phyloP scores from a whole-genome alignment of 331 rosid genomes.

The Arachis monticola region DNA sequence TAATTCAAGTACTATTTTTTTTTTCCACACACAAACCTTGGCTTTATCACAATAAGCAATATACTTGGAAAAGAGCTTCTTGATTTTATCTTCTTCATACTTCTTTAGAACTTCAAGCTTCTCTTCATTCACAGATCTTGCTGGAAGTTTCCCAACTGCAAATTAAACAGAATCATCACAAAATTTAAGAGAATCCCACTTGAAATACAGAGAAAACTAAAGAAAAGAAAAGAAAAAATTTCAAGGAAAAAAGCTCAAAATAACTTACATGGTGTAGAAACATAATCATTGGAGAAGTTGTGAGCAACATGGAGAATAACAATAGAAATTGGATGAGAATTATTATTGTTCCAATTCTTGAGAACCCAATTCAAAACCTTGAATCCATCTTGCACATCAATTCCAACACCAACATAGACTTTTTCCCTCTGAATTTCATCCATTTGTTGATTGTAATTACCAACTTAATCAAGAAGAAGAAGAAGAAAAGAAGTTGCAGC shows the following conservation, averaged over 20 bases:
- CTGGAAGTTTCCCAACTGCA: conserved; percentile 90
- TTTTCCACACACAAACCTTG: conserved; percentile 22
- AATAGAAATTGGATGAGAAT: conserved; percentile 64
- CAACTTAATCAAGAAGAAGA: conserved; percentile 22
- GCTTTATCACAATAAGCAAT: conserved; percentile 71
- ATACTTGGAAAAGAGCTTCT: conserved; percentile 58
- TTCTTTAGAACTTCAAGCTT: conserved; percentile 56
- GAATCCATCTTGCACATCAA: conserved; percentile 69
- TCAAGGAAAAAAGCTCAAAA: not conserved
- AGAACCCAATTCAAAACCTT: conserved; percentile 77
- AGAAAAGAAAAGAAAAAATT: not conserved
- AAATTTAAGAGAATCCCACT: conserved; percentile 35
- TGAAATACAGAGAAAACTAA: conserved; percentile 11
- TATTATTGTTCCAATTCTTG: conserved; percentile 57
- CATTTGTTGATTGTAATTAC: conserved; percentile 39
- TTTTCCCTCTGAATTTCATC: conserved; percentile 49
- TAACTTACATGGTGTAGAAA: conserved; percentile 74
- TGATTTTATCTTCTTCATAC: conserved; percentile 59
- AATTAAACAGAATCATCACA: conserved; percentile 14
- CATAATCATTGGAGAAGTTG: conserved; percentile 55
- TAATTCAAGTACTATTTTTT: not conserved
- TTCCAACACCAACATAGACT: conserved; percentile 74
- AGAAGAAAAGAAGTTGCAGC: conserved; percentile 21
- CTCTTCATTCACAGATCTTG: conserved; percentile 73
- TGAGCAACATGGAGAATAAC: conserved; percentile 65